phyloP scores from a whole-genome alignment of 202 grass and related monocot species.

The Brachypodium distachyon region DNA sequence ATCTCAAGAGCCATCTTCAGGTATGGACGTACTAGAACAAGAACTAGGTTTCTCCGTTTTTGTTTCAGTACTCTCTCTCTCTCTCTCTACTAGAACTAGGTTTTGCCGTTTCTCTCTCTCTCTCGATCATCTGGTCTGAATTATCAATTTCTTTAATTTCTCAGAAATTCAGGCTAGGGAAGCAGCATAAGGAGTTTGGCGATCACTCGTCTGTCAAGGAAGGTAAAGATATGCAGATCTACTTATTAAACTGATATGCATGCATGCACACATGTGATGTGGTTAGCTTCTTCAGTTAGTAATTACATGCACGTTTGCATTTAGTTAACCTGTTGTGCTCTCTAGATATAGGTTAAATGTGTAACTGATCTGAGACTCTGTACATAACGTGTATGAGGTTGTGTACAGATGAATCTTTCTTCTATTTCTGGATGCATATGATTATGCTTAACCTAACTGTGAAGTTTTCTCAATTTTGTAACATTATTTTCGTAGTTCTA shows the following conservation, averaged over 20 bases:
- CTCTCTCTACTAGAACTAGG: not conserved
- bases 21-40: conserved; percentile 30
- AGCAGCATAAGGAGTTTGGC: conserved; percentile 94
- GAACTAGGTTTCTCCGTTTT: conserved; percentile 7
- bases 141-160: not conserved
- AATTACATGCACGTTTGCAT: not conserved
- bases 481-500: not conserved
- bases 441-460: not conserved
- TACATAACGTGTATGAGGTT: no score
- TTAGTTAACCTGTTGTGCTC: not conserved
- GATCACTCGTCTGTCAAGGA: conserved; percentile 64
- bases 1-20: conserved; percentile 99
- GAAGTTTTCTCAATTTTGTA: not conserved
- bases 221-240: conserved; percentile 24
- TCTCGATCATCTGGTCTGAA: not conserved
- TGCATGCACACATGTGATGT: not conserved
- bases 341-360: not conserved
- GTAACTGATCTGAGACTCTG: not conserved
- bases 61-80: not conserved
- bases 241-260: not conserved
- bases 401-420: not conserved
- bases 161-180: conserved; percentile 96
- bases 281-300: not conserved
- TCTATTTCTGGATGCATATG: not conserved
- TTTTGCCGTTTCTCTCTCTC: conserved; percentile 5